phyloP scores from a whole-genome alignment of 2,329 filamentous ascomycete genomes.

The Thielaviopsis euricoi region DNA sequence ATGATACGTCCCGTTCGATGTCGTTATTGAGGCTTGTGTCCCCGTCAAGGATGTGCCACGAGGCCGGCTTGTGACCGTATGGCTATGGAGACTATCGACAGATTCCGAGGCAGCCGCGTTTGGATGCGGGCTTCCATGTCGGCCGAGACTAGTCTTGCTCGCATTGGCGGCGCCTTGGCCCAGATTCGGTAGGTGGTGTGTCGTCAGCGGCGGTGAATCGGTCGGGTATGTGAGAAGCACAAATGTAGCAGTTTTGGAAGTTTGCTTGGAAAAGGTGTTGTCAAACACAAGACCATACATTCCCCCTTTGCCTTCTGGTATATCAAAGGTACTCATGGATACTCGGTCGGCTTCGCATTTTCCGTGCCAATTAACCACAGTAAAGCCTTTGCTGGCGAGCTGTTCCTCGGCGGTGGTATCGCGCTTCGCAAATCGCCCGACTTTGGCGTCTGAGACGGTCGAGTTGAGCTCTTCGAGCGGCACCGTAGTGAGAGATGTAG shows the following conservation, averaged over 20 bases:
- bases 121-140: constrained; percentile 28
- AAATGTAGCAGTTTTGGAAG: constrained; percentile 87
- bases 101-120: constrained; percentile 34
- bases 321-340: constrained; percentile 75
- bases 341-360: constrained; percentile 96
- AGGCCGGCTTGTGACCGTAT: constrained; percentile 21
- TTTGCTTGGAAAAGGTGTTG: constrained; percentile 94
- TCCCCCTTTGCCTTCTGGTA: constrained; percentile 56
- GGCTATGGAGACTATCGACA: constrained; percentile 43
- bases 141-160: constrained; percentile 37
- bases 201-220: constrained; percentile 57
- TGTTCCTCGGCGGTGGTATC: constrained; percentile 47
- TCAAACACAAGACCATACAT: constrained; percentile 97
- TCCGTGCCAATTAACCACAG: constrained; percentile 68
- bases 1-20: constrained; percentile 42
- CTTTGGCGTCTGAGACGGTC: constrained; percentile 29
- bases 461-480: constrained; percentile 26
- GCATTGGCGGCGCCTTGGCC: constrained; percentile 17
- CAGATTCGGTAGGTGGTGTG: constrained; percentile 49
- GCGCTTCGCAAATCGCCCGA: constrained; percentile 34
- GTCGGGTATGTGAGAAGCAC: constrained; percentile 89
- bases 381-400: constrained; percentile 49
- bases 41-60: constrained; percentile 28
- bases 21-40: background rate
- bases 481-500: constrained; percentile 29